Evolutionary conservation across 1,139 yeast species (phyloP).

Genomic region (Hyphopichia khmerensis): DNA sequence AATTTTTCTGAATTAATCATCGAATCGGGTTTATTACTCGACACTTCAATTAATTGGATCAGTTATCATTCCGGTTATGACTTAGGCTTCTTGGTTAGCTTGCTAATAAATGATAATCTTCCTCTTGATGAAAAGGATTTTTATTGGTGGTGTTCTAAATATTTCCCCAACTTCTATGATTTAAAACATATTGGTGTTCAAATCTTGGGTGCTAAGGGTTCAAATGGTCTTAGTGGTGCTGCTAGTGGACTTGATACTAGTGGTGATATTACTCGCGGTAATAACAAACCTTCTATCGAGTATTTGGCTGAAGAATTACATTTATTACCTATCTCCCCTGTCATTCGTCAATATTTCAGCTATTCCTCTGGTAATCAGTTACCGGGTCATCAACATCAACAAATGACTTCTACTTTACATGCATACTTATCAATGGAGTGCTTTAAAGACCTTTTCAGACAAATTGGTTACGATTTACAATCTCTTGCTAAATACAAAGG

Average conservation of each 20-base stretch:
- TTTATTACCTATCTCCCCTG: conserved; percentile 50
- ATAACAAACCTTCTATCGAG: conserved; percentile 47
- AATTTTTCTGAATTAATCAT: conserved; percentile 83
- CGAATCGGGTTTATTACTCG: conserved; percentile 81
- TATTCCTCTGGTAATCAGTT: conserved; percentile 30
- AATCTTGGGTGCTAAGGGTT: conserved; percentile 24
- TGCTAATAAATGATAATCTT: conserved; percentile 71
- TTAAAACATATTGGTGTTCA: conserved; percentile 74
- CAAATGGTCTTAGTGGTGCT: neutral
- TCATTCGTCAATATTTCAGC: conserved; percentile 48
- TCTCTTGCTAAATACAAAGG: conserved; percentile 48
- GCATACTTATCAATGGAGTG: conserved; percentile 60
- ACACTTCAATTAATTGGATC: conserved; percentile 77
- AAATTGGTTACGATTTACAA: conserved; percentile 32
- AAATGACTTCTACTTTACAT: conserved; percentile 47
- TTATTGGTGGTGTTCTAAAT: conserved; percentile 65
- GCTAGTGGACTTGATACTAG: conserved; percentile 11
- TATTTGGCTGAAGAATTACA: conserved; percentile 60
- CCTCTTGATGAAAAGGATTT: conserved; percentile 84
- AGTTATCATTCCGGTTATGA: conserved; percentile 96
- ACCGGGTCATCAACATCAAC: conserved; percentile 36
- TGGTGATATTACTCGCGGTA: conserved; percentile 14
- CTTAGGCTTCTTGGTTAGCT: conserved; percentile 81
- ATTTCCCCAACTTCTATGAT: conserved; percentile 83
- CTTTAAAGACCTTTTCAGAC: conserved; percentile 53